These are phyloP conservation scores for Wallacemonas rigidus DNA, from an alignment of 208 protist genomes.

Conservation along the genomic window DNA sequence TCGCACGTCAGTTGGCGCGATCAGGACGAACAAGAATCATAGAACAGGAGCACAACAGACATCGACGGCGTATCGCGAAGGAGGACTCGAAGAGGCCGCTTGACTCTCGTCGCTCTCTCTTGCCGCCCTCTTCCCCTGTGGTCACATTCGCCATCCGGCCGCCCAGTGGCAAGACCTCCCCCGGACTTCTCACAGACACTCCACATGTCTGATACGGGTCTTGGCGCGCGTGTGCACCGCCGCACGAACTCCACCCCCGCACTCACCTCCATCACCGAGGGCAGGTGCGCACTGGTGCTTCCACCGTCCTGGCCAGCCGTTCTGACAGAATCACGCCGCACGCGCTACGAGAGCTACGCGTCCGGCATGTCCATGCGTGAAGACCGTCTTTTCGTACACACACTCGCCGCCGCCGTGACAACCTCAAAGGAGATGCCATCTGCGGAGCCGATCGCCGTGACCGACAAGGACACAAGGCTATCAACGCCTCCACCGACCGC, in stretches of 20 bases:
- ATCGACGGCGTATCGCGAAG: no score
- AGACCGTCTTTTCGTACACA: conserved; percentile 7
- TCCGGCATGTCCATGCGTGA: conserved; percentile 19
- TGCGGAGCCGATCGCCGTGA: no score
- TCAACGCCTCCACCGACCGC: no score
- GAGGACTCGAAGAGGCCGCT: neutral
- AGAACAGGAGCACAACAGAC: no score
- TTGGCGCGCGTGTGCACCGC: neutral
- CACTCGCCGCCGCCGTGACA: neutral
- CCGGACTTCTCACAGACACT: no score
- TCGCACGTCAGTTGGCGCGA: no score
- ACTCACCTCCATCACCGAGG: conserved; percentile 16
- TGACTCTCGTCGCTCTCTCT: conserved; percentile 4
- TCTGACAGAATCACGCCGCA: conserved; percentile 20
- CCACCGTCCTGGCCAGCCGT: conserved; percentile 28
- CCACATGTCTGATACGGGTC: neutral
- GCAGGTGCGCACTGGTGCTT: conserved; percentile 25
- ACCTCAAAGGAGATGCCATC: neutral
- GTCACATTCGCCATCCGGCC: neutral
- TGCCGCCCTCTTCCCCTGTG: conserved; percentile 6
- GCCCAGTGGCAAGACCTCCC: no score
- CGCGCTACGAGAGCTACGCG: conserved; percentile 16
- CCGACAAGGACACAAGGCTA: no score
- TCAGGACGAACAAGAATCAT: no score
- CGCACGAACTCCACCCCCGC: conserved; percentile 48